Evolutionary conservation across 768 basidiomycete genomes (phyloP).

Genomic region (Phlebiopsis flavidoalba): DNA sequence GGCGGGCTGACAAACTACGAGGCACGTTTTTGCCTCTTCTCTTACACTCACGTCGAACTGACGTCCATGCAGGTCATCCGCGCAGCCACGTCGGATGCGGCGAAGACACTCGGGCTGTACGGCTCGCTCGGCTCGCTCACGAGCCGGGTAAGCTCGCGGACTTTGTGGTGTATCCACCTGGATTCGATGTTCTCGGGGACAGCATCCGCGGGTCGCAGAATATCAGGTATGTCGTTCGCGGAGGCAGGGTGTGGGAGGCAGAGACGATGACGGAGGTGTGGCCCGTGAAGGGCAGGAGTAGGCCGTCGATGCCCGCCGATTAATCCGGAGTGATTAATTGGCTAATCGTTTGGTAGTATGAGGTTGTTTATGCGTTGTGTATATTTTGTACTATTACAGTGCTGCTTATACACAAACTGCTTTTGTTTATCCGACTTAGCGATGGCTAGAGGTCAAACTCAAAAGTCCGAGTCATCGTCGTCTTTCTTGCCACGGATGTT

Average conservation of each 20-base stretch:
- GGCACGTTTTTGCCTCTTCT: conserved; percentile 27
- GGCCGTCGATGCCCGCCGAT: conserved; percentile 51
- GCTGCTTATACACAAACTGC: neutral
- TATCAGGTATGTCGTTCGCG: conserved; percentile 52
- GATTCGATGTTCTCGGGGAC: conserved; percentile 50
- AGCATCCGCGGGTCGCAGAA: conserved; percentile 47
- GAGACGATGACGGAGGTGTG: conserved; percentile 63
- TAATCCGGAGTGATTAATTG: conserved; percentile 40
- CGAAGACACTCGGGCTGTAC: conserved; percentile 58
- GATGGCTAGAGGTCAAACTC: conserved; percentile 52
- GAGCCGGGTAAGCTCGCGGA: conserved; percentile 67
- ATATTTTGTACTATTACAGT: neutral
- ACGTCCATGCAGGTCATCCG: conserved; percentile 45
- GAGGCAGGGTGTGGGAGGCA: conserved; percentile 70
- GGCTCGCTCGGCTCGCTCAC: conserved; percentile 59
- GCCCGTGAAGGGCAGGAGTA: conserved; percentile 61
- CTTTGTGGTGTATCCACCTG: conserved; percentile 59
- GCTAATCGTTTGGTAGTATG: neutral
- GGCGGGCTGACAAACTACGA: conserved; percentile 72
- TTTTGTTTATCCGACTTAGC: neutral
- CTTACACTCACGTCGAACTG: neutral
- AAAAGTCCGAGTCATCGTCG: conserved; percentile 72
- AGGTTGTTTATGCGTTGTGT: neutral
- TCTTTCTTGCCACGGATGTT: conserved; percentile 57
- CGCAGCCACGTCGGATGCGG: conserved; percentile 64